Conservation (phyloP, 2,329 filamentous ascomycete species). For the Aspergillus melleus region DNA sequence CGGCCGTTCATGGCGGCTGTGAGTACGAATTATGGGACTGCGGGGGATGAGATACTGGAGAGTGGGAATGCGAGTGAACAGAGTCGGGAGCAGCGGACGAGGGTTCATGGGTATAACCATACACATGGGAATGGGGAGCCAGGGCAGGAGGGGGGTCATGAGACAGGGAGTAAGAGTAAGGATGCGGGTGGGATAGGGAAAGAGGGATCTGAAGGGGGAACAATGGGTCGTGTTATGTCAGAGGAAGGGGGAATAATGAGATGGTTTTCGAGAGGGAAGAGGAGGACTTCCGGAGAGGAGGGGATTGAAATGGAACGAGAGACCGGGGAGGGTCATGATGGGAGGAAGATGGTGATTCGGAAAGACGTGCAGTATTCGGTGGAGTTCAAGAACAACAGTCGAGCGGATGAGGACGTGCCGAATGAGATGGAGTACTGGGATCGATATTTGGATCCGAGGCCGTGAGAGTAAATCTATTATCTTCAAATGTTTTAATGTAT, state of each 20-base stretch:
- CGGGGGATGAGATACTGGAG: conserved; percentile 31
- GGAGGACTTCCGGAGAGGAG: background rate
- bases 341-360: conserved; percentile 32
- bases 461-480: background rate
- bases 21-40: conserved; percentile 38
- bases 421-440: conserved; percentile 16
- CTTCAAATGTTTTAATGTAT: background rate
- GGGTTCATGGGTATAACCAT: too few species aligned
- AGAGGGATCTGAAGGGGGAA: too few species aligned
- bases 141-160: background rate
- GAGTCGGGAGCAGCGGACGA: conserved; percentile 15
- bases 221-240: background rate
- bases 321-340: conserved; percentile 13
- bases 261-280: background rate
- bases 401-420: background rate
- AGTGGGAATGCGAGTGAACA: conserved; percentile 18
- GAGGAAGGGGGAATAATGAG: background rate
- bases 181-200: background rate
- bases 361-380: conserved; percentile 35
- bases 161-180: background rate
- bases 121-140: too few species aligned
- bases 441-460: conserved; percentile 2
- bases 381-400: conserved; percentile 22
- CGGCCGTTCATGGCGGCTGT: conserved; percentile 39
- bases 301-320: conserved; percentile 15